A percentile compares a stretch with the other conserved stretches of the same genome.
Conservation (phyloP, 352 stramenopile genomes). For the Phytophthora quininea region DNA sequence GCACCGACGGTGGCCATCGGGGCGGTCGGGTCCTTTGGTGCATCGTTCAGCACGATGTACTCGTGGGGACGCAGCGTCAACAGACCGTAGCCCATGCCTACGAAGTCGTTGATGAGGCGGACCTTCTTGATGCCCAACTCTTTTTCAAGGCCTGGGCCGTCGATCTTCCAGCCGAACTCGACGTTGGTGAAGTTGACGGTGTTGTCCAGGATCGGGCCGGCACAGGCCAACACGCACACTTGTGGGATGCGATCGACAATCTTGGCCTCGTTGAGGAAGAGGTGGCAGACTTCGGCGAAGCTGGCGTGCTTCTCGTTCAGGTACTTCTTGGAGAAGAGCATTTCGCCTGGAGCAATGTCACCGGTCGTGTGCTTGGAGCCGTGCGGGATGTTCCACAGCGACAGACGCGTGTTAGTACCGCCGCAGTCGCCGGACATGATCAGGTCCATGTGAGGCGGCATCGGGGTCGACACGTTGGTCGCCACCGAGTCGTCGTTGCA, state of each 20-base stretch:
- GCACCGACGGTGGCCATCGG: slow-evolving; percentile 95
- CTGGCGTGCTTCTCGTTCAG: slow-evolving; percentile 68
- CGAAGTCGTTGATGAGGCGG: slow-evolving; percentile 96
- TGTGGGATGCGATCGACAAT: slow-evolving; percentile 75
- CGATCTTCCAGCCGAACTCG: slow-evolving; percentile 84
- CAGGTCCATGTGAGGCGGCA: slow-evolving; percentile 37
- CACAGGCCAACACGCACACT: slow-evolving; percentile 67
- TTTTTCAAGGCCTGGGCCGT: slow-evolving; percentile 67
- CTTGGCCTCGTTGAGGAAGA: slow-evolving; percentile 92
- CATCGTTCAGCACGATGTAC: slow-evolving; percentile 87
- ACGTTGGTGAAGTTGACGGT: slow-evolving; percentile 92
- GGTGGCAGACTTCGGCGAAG: slow-evolving; percentile 81
- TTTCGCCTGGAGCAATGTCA: slow-evolving; percentile 68
- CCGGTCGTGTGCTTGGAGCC: slow-evolving; percentile 40
- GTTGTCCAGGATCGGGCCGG: slow-evolving; percentile 72
- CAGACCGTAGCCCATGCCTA: slow-evolving; percentile 95
- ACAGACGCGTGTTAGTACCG: slow-evolving; percentile 95
- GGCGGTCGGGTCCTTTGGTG: slow-evolving; percentile 54
- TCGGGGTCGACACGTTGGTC: slow-evolving; percentile 4
- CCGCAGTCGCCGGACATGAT: slow-evolving; percentile 93
- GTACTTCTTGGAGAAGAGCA: slow-evolving; percentile 83
- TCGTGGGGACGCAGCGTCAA: slow-evolving; percentile 92
- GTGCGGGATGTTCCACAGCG: slow-evolving; percentile 73
- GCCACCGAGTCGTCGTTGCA: slow-evolving; percentile 14
- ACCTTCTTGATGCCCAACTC: slow-evolving; percentile 82